Base-by-base conservation (phyloP, 2,329 filamentous ascomycete species). In the Fusarium siculi region DNA sequence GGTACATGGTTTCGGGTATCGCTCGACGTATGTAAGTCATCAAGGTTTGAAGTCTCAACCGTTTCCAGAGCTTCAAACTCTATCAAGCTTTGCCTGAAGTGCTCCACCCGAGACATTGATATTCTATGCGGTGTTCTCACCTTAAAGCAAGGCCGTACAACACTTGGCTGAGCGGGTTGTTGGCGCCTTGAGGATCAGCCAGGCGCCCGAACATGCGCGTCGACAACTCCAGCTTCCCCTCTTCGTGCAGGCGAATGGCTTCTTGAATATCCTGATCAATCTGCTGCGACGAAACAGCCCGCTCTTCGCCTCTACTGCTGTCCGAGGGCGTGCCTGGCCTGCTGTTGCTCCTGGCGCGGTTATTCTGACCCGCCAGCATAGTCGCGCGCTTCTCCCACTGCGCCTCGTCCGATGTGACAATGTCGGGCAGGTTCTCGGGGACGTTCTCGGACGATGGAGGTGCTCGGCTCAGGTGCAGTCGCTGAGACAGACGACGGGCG, bases 351-450 rank as follows among this genome's bases (percentile, higher is more conserved):
- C 84, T 83, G 65, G 83, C 82, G 75, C 83, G 79, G 74, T 88
- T 86, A 75, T 88, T 90, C 74, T 88, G 87, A 75, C 89, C 89
- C 37, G 94, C 96, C 73, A 98, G 85, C 67, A 97, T 89, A n/a
- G 95, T 98, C 34, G 96, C 96, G 68, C 96, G 88, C 84, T 93
- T 92, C 87, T 98, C 96, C 96, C 96, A 99, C 83, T 93, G 89
- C 66, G 90, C 90, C 85, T 97, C 93, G 39, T 84, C 81, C 80
- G 74, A 83, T 80, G 78, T 79, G 56, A 87, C 84, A 64, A 97
- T 94, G 70, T 92, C 91, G 28, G 95, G 95, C 58, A 98, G 87
- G 82, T 97, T 89, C 59, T 88, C 82, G 4, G 96, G 96, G 42
- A 98, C 88, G 81, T 93, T 92, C 30, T 91, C 88, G 68, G 94